These are phyloP conservation scores for Fagus crenata DNA, from an alignment of 306 rosid species.

Conservation along the genomic window DNA sequence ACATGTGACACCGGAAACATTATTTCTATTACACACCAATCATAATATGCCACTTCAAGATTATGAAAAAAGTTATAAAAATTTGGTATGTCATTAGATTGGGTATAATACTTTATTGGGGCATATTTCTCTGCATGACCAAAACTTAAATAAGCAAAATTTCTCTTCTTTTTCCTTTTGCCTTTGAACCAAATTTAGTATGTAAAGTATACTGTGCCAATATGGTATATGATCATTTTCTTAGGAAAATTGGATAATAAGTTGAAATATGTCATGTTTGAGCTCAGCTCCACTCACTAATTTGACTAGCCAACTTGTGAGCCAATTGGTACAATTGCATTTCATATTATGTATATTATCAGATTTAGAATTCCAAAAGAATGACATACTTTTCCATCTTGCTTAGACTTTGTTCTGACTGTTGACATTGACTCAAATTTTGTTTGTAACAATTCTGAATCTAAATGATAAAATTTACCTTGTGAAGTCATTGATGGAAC, in stretches of 20 bases:
- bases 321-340: neutral
- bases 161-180: neutral
- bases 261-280: neutral
- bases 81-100: neutral
- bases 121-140: neutral
- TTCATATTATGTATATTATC: neutral
- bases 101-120: neutral
- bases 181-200: neutral
- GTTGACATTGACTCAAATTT: neutral
- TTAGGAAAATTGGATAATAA: neutral
- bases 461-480: neutral
- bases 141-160: neutral
- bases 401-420: neutral
- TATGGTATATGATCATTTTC: neutral
- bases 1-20: no score
- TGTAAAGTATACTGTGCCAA: neutral
- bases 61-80: no score
- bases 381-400: neutral
- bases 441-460: neutral
- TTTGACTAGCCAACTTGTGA: neutral
- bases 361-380: neutral
- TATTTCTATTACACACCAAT: no score
- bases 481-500: conserved; percentile 1
- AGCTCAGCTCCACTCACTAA: neutral
- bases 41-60: no score